These are phyloP conservation scores for Salix brachista DNA, from an alignment of 345 rosid genomes.

Conservation along the genomic window DNA sequence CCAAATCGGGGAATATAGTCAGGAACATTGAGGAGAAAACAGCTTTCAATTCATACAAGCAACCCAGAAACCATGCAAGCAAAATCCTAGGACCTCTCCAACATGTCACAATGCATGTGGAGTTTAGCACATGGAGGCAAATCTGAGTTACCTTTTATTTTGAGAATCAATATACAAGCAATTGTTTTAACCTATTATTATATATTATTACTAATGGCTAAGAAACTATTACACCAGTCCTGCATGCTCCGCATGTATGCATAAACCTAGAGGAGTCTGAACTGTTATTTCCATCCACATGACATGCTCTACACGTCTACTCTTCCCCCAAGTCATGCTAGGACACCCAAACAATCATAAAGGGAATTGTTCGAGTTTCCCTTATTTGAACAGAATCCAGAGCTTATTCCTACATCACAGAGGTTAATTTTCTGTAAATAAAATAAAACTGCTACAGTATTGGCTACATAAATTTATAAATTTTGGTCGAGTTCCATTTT, in stretches of 20 bases:
- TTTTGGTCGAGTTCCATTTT: background rate
- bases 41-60: background rate
- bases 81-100: background rate
- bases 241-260: background rate
- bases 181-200: background rate
- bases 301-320: background rate
- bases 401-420: background rate
- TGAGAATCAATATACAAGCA: background rate
- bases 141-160: background rate
- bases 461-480: background rate
- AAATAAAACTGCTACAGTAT: background rate
- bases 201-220: background rate
- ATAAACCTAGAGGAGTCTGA: background rate
- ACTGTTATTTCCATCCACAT: background rate
- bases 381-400: background rate
- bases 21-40: background rate
- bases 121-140: background rate
- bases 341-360: background rate
- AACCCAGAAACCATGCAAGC: background rate
- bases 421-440: background rate
- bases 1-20: background rate
- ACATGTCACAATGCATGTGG: background rate
- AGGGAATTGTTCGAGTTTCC: background rate
- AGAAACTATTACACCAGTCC: background rate
- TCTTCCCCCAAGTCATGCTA: background rate